A percentile compares a stretch with the other conserved stretches of the same genome.
phyloP scores from a whole-genome alignment of 129 eudicot species.

The Calendula officinalis region DNA sequence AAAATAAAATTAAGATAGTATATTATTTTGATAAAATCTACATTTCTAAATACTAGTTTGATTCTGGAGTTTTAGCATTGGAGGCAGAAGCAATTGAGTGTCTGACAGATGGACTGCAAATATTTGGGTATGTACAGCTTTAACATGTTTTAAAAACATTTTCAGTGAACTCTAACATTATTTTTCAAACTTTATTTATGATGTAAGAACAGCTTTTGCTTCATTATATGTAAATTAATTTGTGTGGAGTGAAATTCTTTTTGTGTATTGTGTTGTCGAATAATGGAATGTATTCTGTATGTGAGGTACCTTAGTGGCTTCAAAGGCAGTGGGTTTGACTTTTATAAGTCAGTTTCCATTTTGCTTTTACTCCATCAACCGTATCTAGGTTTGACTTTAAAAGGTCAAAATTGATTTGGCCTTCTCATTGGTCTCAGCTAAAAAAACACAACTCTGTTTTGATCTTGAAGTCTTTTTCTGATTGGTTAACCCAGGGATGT shows the following conservation, averaged over 20 bases:
- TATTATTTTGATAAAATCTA: background rate
- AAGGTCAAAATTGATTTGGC: background rate
- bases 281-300: background rate
- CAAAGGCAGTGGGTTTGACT: background rate
- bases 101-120: slow-evolving; percentile 16
- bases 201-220: slow-evolving; percentile 17
- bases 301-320: background rate
- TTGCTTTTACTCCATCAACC: too few species aligned
- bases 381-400: background rate
- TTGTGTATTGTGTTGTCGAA: background rate
- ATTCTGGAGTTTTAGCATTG: background rate
- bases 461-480: too few species aligned
- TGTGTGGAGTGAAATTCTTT: slow-evolving; percentile 11
- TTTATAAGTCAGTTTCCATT: background rate
- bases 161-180: slow-evolving; percentile 7
- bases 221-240: slow-evolving; percentile 3
- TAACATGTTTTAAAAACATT: slow-evolving; percentile 9
- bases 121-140: slow-evolving; percentile 27
- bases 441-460: too few species aligned
- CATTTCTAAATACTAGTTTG: background rate
- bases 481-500: too few species aligned
- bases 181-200: slow-evolving; percentile 10
- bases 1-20: too few species aligned
- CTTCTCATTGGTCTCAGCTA: too few species aligned
- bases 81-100: slow-evolving; percentile 2